These are phyloP conservation scores for Williopsis jadinii DNA, from an alignment of 1,139 yeast genomes.

Conservation along the genomic window DNA sequence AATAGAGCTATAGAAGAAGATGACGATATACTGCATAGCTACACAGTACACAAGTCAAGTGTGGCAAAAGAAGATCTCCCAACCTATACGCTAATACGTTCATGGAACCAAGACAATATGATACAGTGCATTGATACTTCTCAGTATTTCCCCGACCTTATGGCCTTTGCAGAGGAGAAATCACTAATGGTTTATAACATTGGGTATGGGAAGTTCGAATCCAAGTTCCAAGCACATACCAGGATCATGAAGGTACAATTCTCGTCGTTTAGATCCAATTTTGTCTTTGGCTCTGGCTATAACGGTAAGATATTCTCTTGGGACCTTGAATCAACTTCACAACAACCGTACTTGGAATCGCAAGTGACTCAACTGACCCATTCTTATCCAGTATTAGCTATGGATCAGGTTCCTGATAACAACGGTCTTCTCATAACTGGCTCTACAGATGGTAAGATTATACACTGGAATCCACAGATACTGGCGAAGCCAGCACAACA, in stretches of 20 bases:
- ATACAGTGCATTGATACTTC: constrained; percentile 17
- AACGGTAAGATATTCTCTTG: constrained; percentile 42
- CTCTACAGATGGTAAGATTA: constrained; percentile 39
- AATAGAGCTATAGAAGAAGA: constrained; percentile 33
- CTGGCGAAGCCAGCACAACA: constrained; percentile 33
- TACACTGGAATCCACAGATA: constrained; percentile 41
- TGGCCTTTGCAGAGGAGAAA: constrained; percentile 32
- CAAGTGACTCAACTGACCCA: constrained; percentile 31
- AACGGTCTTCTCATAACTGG: constrained; percentile 31
- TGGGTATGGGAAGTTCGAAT: constrained; percentile 28
- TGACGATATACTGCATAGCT: constrained; percentile 28
- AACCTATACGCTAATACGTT: constrained; percentile 9
- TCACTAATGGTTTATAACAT: constrained; percentile 14
- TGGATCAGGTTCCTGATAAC: constrained; percentile 28
- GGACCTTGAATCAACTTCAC: constrained; percentile 31
- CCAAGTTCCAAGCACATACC: constrained; percentile 40
- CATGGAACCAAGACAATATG: constrained; percentile 7
- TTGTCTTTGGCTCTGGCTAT: constrained; percentile 38
- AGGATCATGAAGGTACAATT: constrained; percentile 33
- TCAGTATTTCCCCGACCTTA: constrained; percentile 14
- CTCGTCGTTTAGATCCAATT: constrained; percentile 30
- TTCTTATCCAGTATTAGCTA: constrained; percentile 33
- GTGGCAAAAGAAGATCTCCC: constrained; percentile 7
- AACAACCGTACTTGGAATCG: constrained; percentile 25
- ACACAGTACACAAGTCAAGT: constrained; percentile 12